Conservation (phyloP, 2,329 filamentous ascomycete species). For the Fusarium papillatum region DNA sequence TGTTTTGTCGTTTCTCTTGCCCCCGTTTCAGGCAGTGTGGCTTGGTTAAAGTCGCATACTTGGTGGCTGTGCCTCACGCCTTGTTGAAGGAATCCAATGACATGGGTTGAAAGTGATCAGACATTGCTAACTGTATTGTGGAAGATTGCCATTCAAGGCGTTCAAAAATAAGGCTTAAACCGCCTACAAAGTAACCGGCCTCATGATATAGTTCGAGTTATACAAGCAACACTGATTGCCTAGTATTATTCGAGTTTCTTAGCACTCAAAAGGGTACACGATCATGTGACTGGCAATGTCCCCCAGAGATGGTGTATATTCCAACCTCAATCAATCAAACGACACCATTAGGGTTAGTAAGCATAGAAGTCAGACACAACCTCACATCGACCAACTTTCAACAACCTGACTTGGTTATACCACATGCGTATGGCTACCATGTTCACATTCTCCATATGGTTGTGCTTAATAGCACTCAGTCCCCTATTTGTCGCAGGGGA, state of each 20-base stretch:
- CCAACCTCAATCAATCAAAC: background rate
- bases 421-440: background rate
- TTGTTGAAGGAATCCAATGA: background rate
- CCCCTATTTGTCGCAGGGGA: background rate
- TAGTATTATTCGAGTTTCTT: background rate
- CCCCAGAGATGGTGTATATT: background rate
- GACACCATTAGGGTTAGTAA: background rate
- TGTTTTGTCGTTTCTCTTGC: background rate
- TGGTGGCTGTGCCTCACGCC: background rate
- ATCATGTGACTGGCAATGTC: background rate
- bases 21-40: background rate
- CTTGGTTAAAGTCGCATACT: background rate
- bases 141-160: too few relatives aligned
- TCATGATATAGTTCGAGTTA: background rate
- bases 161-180: background rate
- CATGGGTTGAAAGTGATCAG: background rate
- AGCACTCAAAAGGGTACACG: background rate
- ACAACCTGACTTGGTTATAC: rapidly evolving
- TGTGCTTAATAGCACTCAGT: background rate
- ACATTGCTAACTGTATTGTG: background rate
- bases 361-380: background rate
- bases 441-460: background rate
- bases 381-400: background rate
- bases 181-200: background rate
- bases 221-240: background rate